A percentile compares a stretch with the other conserved stretches of the same genome.
Evolutionary conservation across 2,329 filamentous ascomycete species (phyloP).

Genomic region (Dactylonectria estremocensis): DNA sequence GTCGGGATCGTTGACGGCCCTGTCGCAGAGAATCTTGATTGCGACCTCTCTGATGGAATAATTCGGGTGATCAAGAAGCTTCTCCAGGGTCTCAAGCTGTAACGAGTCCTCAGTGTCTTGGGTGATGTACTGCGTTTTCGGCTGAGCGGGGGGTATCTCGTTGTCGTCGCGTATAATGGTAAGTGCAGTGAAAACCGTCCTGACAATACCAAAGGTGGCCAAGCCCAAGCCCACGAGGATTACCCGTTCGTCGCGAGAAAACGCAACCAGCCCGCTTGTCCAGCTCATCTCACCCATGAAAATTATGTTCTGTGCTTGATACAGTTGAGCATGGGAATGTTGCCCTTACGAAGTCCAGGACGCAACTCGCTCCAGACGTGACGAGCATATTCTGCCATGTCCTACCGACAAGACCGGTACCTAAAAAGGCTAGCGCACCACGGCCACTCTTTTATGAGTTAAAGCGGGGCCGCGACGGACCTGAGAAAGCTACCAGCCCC

Average conservation of each 20-base stretch:
- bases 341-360: background rate
- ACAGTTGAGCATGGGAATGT: background rate
- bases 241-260: slow-evolving; percentile 66
- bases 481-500: slow-evolving; percentile 20
- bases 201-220: slow-evolving; percentile 71
- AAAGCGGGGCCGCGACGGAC: background rate
- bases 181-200: slow-evolving; percentile 72
- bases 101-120: slow-evolving; percentile 83
- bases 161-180: slow-evolving; percentile 74
- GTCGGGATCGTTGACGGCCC: slow-evolving; percentile 71
- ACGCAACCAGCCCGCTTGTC: slow-evolving; percentile 46
- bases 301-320: slow-evolving; percentile 27
- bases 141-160: slow-evolving; percentile 75
- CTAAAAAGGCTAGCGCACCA: slow-evolving; percentile 13
- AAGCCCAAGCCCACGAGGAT: slow-evolving; percentile 69
- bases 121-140: slow-evolving; percentile 80
- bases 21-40: slow-evolving; percentile 70
- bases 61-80: slow-evolving; percentile 79
- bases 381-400: slow-evolving; percentile 32
- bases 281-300: slow-evolving; percentile 57
- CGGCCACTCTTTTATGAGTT: too few relatives aligned
- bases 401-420: slow-evolving; percentile 21
- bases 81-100: slow-evolving; percentile 75
- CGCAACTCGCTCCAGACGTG: slow-evolving; percentile 33
- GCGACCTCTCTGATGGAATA: slow-evolving; percentile 80